Percentiles rank a stretch among this genome's conserved stretches.
Evolutionary conservation across 208 protist species (phyloP).

Genomic region (Leishmania guyanensis): DNA sequence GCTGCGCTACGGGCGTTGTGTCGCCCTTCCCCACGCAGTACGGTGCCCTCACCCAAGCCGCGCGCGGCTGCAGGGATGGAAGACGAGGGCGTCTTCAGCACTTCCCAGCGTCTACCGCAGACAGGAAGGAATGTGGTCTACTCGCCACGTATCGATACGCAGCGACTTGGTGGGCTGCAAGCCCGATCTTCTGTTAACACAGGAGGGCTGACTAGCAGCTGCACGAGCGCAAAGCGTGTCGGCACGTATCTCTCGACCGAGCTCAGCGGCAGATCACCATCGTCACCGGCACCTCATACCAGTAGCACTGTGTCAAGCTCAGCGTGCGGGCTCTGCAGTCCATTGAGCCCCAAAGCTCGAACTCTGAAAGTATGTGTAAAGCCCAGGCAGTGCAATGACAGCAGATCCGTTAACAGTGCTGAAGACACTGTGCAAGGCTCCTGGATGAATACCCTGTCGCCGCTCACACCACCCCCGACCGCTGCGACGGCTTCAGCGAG

Average conservation of each 20-base stretch:
- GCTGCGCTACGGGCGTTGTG: conserved; percentile 24
- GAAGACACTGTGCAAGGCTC: background rate
- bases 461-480: conserved; percentile 20
- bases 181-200: background rate
- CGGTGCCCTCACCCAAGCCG: background rate
- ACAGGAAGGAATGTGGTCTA: background rate
- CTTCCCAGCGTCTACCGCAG: background rate
- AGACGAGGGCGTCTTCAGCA: background rate
- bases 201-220: background rate
- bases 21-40: conserved; percentile 1
- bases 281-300: background rate
- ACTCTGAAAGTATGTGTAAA: background rate
- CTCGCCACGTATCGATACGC: background rate
- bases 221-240: background rate
- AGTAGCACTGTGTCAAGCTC: background rate
- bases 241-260: background rate
- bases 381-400: background rate
- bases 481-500: background rate
- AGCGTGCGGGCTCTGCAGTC: background rate
- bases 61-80: background rate
- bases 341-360: background rate
- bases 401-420: background rate
- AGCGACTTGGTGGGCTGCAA: background rate
- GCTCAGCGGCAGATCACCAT: background rate
- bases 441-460: conserved; percentile 22